Conservation (phyloP, 2,329 filamentous ascomycete species). For the Neofusicoccum umdonicola region DNA sequence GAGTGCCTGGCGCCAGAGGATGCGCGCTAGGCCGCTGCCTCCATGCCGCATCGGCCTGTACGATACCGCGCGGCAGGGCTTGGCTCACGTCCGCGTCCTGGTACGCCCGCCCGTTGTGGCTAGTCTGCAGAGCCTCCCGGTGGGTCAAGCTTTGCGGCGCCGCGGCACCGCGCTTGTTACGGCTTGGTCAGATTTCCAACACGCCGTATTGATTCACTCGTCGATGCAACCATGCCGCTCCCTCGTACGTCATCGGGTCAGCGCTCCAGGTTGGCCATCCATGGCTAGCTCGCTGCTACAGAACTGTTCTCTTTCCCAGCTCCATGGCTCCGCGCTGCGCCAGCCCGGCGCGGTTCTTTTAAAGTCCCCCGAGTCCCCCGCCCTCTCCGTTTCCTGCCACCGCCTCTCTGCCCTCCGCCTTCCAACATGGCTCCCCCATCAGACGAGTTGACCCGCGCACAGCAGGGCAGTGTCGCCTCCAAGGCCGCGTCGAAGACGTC, state of each 20-base stretch:
- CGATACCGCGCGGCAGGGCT: not conserved
- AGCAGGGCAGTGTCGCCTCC: not conserved
- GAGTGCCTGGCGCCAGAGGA: not conserved
- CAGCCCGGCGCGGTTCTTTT: not conserved
- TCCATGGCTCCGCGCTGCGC: not conserved
- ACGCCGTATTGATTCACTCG: not conserved
- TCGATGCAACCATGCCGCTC: not conserved
- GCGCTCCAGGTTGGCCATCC: not conserved
- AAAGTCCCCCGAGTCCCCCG: not conserved
- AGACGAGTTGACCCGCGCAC: not conserved
- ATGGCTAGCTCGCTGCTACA: not conserved
- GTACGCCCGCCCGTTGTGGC: not conserved
- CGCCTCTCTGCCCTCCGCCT: not conserved
- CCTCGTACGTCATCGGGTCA: not conserved
- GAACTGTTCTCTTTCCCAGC: not conserved
- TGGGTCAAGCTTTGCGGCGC: conserved; percentile 14
- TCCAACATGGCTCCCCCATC: conserved; percentile 2
- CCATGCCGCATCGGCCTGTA: not conserved
- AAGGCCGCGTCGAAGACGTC: not conserved
- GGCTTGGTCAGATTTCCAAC: conserved; percentile 1
- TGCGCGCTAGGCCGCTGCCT: not conserved
- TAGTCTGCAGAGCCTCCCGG: conserved; percentile 3
- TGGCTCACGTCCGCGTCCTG: not conserved
- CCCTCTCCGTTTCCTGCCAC: not conserved
- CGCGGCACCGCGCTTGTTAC: not conserved